phyloP scores from a whole-genome alignment of 768 basidiomycete genomes.

The Hericium alpestre region DNA sequence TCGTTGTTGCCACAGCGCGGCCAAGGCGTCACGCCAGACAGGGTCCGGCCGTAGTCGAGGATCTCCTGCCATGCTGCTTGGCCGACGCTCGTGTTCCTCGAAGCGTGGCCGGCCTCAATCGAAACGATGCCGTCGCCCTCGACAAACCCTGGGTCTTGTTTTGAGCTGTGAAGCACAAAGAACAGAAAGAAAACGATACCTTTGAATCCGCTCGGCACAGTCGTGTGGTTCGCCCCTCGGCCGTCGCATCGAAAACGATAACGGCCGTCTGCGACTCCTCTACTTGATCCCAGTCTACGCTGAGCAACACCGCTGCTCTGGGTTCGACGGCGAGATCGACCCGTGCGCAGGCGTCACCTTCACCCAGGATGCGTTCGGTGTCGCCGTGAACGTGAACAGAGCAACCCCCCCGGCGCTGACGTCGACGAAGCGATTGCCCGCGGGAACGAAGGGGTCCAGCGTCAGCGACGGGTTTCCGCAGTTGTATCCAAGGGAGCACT shows the following conservation, averaged over 20 bases:
- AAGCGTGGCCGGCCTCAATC: conserved; percentile 55
- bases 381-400: conserved; percentile 44
- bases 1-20: conserved; percentile 38
- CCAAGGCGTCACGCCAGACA: conserved; percentile 52
- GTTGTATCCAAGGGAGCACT: conserved; percentile 40
- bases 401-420: conserved; percentile 50
- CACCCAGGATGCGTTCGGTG: conserved; percentile 44
- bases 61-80: conserved; percentile 50
- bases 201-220: conserved; percentile 33
- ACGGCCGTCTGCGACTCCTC: conserved; percentile 26
- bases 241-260: conserved; percentile 37
- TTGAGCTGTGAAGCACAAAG: not conserved
- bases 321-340: conserved; percentile 32
- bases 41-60: conserved; percentile 48
- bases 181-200: conserved; percentile 22
- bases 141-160: conserved; percentile 35
- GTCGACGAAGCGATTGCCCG: conserved; percentile 46
- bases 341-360: conserved; percentile 36
- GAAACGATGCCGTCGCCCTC: conserved; percentile 53
- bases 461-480: conserved; percentile 39
- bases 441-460: conserved; percentile 48
- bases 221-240: conserved; percentile 26
- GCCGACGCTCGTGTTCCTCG: conserved; percentile 33
- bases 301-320: conserved; percentile 46
- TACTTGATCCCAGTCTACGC: conserved; percentile 48